These are phyloP conservation scores for Nakazawaea ambrosiae DNA, from an alignment of 805 yeast genomes.

Conservation along the genomic window DNA sequence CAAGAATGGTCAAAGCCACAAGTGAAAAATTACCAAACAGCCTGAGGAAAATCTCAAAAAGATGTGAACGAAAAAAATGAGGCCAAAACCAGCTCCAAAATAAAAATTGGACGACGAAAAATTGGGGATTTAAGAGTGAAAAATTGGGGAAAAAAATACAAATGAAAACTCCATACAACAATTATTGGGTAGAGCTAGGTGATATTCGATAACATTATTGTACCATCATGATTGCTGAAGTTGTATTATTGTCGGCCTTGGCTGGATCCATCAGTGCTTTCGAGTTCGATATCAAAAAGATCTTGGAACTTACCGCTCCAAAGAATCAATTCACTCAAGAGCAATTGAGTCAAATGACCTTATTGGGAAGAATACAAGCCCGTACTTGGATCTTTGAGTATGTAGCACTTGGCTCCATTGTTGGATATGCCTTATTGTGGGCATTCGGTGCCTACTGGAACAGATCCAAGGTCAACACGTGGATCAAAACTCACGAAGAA, in stretches of 20 bases:
- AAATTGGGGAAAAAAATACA: too few species aligned
- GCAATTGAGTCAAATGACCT: slow-evolving; percentile 51
- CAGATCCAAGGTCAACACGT: slow-evolving; percentile 42
- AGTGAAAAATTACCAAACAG: too few species aligned
- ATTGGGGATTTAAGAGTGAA: too few species aligned
- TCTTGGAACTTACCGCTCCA: slow-evolving; percentile 7
- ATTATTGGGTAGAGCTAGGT: too few species aligned
- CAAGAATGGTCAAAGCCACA: too few species aligned
- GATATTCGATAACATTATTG: not conserved
- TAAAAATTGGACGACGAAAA: too few species aligned
- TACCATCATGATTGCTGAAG: not conserved
- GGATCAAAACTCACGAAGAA: slow-evolving; percentile 43
- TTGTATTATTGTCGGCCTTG: slow-evolving; percentile 1
- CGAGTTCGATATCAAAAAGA: not conserved
- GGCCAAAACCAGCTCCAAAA: too few species aligned
- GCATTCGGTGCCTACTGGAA: slow-evolving; percentile 56
- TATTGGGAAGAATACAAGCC: slow-evolving; percentile 47
- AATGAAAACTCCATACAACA: too few species aligned
- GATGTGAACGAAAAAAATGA: too few species aligned
- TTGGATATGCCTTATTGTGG: slow-evolving; percentile 42
- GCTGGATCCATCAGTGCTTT: slow-evolving; percentile 3
- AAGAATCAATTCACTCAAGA: slow-evolving; percentile 30
- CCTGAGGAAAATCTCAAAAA: too few species aligned
- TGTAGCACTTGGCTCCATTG: slow-evolving; percentile 44
- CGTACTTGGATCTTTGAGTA: slow-evolving; percentile 79